phyloP scores from a whole-genome alignment of 139 green algal species.

The Pseudopediastrum boryanum region DNA sequence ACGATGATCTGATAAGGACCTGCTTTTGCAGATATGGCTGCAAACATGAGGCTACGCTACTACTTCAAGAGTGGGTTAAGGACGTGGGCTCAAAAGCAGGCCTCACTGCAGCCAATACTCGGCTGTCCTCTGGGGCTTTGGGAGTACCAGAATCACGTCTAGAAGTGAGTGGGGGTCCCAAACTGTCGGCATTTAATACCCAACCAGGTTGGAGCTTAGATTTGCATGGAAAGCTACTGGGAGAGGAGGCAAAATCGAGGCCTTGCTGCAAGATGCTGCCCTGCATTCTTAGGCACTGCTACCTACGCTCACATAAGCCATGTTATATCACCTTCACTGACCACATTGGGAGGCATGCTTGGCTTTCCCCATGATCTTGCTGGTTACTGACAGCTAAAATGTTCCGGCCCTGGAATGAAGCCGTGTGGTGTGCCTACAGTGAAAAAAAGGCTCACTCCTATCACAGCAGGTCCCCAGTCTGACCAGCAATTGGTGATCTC shows the following conservation, averaged over 20 bases:
- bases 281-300: no score
- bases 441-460: neutral
- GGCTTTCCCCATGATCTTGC: neutral
- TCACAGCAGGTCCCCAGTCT: neutral
- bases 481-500: neutral
- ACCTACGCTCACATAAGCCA: no score
- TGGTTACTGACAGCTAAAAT: neutral
- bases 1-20: no score
- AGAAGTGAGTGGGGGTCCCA: no score
- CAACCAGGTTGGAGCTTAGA: no score
- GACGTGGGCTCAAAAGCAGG: conserved; percentile 64
- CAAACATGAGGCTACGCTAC: conserved; percentile 65
- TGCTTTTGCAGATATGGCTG: conserved; percentile 64
- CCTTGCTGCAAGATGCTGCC: no score
- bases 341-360: no score
- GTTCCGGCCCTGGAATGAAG: neutral
- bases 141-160: conserved; percentile 67
- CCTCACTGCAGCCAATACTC: conserved; percentile 56
- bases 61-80: conserved; percentile 80
- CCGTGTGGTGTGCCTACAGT: neutral
- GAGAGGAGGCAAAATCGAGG: no score
- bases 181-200: no score
- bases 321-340: no score
- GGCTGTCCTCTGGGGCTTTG: conserved; percentile 60
- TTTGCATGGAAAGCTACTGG: no score